These are phyloP conservation scores for Darksidea phi DNA, from an alignment of 495 filamentous ascomycete genomes.

Conservation along the genomic window DNA sequence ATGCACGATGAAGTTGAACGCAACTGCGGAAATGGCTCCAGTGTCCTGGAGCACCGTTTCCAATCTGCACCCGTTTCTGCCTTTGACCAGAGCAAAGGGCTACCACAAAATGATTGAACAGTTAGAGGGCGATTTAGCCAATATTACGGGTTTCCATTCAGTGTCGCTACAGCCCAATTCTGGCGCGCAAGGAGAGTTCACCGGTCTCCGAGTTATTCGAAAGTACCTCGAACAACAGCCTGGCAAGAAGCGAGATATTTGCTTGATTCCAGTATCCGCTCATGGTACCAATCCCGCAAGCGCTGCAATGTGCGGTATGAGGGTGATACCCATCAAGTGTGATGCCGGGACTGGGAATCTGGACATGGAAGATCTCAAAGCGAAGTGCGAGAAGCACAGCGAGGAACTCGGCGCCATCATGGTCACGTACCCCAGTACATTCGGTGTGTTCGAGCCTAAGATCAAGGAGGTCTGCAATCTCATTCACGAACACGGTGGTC, in stretches of 20 bases:
- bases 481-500: conserved; percentile 85
- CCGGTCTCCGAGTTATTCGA: conserved; percentile 88
- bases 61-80: conserved; percentile 81
- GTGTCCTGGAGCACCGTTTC: conserved; percentile 84
- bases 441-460: conserved; percentile 90
- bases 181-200: conserved; percentile 94
- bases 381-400: conserved; percentile 83
- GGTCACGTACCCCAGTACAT: conserved; percentile 98
- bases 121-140: conserved; percentile 71
- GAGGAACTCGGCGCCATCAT: conserved; percentile 91
- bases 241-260: conserved; percentile 78
- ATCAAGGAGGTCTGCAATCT: conserved; percentile 83
- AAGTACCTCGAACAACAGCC: conserved; percentile 70
- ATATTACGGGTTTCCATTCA: conserved; percentile 87
- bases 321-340: conserved; percentile 91
- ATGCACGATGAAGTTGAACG: conserved; percentile 99
- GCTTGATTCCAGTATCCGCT: conserved; percentile 93
- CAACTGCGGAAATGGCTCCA: conserved; percentile 89
- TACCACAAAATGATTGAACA: conserved; percentile 69
- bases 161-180: conserved; percentile 96
- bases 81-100: conserved; percentile 60
- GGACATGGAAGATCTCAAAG: conserved; percentile 79
- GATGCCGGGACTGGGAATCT: conserved; percentile 85
- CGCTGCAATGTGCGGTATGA: conserved; percentile 97
- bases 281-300: conserved; percentile 97